These are phyloP conservation scores for Stipa capillata DNA, from an alignment of 176 grass and related monocot species.

Conservation along the genomic window DNA sequence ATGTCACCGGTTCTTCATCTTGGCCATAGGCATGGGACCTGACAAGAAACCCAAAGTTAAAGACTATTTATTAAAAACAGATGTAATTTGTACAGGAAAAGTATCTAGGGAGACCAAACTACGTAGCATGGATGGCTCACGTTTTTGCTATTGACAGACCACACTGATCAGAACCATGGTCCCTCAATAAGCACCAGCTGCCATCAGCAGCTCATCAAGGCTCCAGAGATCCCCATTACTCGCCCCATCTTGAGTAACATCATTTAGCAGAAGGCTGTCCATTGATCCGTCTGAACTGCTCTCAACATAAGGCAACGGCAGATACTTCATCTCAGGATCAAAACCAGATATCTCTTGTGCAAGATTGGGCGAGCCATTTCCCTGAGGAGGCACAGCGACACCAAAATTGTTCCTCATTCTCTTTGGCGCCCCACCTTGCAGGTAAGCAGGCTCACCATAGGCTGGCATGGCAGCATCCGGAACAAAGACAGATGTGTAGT, in stretches of 20 bases:
- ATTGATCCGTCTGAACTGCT: conserved; percentile 46
- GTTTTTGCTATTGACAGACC: not conserved
- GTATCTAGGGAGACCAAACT: not conserved
- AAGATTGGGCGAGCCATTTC: conserved; percentile 12
- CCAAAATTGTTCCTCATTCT: conserved; percentile 48
- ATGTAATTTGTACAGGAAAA: not conserved
- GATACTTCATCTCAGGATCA: conserved; percentile 44
- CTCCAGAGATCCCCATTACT: conserved; percentile 35
- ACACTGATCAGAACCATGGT: not conserved
- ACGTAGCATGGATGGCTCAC: not conserved
- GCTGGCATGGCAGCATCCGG: conserved; percentile 9
- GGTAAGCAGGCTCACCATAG: conserved; percentile 13
- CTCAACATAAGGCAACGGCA: conserved; percentile 30
- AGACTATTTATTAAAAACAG: not conserved
- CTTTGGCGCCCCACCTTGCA: conserved; percentile 30
- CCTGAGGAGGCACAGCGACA: conserved; percentile 31
- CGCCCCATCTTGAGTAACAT: conserved; percentile 11
- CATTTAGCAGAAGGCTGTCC: conserved; percentile 29
- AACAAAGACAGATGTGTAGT: conserved; percentile 35
- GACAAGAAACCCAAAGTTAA: not conserved
- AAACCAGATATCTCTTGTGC: conserved; percentile 29
- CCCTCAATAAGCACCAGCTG: conserved; percentile 43
- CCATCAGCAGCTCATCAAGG: conserved; percentile 58
- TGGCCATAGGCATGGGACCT: conserved; percentile 9
- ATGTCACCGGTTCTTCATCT: conserved; percentile 17